Evolutionary conservation across 2,329 filamentous ascomycete genomes (phyloP), one percentile per base, ranked within the genome.

Genomic region (Pseudogymnoascus sp.): DNA sequence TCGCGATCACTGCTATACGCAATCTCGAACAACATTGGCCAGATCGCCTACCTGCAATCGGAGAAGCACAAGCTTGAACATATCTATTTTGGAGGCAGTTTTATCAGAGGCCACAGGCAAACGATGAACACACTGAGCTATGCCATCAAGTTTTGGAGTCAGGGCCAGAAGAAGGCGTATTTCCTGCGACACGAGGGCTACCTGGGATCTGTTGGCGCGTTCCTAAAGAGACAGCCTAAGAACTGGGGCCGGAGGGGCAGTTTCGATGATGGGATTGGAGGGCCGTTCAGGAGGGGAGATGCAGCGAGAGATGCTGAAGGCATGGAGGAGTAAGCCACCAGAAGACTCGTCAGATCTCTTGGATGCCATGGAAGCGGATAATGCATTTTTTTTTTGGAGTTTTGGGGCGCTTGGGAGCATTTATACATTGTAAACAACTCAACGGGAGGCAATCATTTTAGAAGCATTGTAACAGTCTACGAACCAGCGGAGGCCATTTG

Each of bases 51-150:
- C 75, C 81, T 99, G n/a, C 95, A 97, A 74, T 95, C 91, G 5
- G 93, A 97, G 74, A 95, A 96, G 72, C 93, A 99, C 77, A 85
- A 88, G 53, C 81, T 97, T 25, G 89, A 90, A 66, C 87, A 93
- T 72, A 97, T 99, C 65, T 99, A 99, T 79, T 99, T 99, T 76
- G 95, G 95, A 21, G 95, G 95, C 23, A 95, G 90, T 5, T 99
- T 97, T 74, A 97, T 99, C 73, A 88, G 95, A 43, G 95, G 95
- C 42, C 95, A 99, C 75, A 87, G 90, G 14, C 95, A 97, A 77
- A 99, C 95, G 11, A 99, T 99, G 85, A 96, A 97, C 76, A 97
- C 95, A 0, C 81, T 99, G 8, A 93, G 89, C 63, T 99, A 96
- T 73, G 95, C 93, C 72, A 97, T 99, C 77, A 91, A 91, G 69